Evolutionary conservation across 805 yeast genomes (phyloP).

Genomic region (Wickerhamiella siamensis): DNA sequence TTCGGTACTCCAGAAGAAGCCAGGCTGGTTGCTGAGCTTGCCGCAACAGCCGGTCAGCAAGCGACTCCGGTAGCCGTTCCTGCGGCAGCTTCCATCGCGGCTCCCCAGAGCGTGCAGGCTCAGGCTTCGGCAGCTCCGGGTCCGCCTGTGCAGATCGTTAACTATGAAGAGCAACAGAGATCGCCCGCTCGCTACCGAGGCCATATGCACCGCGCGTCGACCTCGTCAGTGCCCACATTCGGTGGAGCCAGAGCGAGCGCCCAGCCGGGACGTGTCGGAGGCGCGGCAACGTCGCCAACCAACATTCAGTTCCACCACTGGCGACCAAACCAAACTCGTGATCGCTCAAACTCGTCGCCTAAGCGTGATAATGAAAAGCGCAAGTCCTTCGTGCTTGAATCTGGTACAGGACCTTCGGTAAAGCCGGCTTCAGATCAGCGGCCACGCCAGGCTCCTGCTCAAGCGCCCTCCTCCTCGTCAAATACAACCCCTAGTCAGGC

Average conservation of each 20-base stretch:
- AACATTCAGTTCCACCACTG: constrained; percentile 45
- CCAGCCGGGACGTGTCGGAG: constrained; percentile 15
- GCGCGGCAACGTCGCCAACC: constrained; percentile 28
- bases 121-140: constrained; percentile 10
- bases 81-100: constrained; percentile 6
- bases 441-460: constrained; percentile 7
- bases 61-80: constrained; percentile 1
- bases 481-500: constrained; percentile 4
- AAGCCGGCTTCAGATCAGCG: neutral
- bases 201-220: constrained; percentile 12
- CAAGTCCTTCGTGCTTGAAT: constrained; percentile 11
- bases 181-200: constrained; percentile 14
- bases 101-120: constrained; percentile 13
- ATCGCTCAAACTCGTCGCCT: constrained; percentile 9
- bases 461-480: constrained; percentile 8
- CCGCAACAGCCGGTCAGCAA: constrained; percentile 9
- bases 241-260: constrained; percentile 5
- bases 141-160: constrained; percentile 15
- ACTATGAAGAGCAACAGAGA: constrained; percentile 12
- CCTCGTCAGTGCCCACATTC: constrained; percentile 16
- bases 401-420: neutral
- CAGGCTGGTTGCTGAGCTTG: constrained; percentile 3
- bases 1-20: constrained; percentile 24
- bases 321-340: constrained; percentile 28
- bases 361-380: neutral